Evolutionary conservation across 2,329 filamentous ascomycete genomes (phyloP).

Genomic region (Juglanconis juglandina): DNA sequence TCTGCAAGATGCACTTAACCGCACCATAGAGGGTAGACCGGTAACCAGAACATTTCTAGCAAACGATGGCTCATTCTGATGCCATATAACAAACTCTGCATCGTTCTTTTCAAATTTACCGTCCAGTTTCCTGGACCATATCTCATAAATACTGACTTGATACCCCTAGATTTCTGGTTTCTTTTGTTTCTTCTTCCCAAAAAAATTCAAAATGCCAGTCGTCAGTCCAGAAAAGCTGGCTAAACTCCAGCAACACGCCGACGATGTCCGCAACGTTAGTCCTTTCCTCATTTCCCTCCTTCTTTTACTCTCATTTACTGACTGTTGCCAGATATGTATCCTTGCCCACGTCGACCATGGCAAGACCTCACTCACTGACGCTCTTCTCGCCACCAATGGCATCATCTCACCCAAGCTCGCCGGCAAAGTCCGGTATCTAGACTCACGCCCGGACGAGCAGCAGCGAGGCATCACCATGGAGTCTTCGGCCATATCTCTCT

Average conservation of each 20-base stretch:
- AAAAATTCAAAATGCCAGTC: slow-evolving; percentile 69
- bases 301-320: slow-evolving; percentile 24
- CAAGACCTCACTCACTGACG: slow-evolving; percentile 95
- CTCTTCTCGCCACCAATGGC: slow-evolving; percentile 95
- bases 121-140: not conserved
- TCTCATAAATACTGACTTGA: not conserved
- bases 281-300: slow-evolving; percentile 21
- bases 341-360: slow-evolving; percentile 96
- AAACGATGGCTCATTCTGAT: slow-evolving; percentile 20
- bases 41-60: not conserved
- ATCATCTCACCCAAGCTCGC: slow-evolving; percentile 98
- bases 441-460: slow-evolving; percentile 94
- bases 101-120: slow-evolving; percentile 4
- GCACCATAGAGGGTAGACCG: not conserved
- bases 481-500: slow-evolving; percentile 93
- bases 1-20: too few relatives aligned
- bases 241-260: slow-evolving; percentile 79
- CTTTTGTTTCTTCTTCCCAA: not conserved
- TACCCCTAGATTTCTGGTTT: slow-evolving; percentile 2
- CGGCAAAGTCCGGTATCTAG: slow-evolving; percentile 95
- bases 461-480: slow-evolving; percentile 99
- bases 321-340: slow-evolving; percentile 70
- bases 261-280: slow-evolving; percentile 87
- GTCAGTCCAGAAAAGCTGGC: slow-evolving; percentile 88
- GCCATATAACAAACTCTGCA: slow-evolving; percentile 16